Conservation (phyloP, 2,329 filamentous ascomycete species). For the Chaetomium globosum region DNA sequence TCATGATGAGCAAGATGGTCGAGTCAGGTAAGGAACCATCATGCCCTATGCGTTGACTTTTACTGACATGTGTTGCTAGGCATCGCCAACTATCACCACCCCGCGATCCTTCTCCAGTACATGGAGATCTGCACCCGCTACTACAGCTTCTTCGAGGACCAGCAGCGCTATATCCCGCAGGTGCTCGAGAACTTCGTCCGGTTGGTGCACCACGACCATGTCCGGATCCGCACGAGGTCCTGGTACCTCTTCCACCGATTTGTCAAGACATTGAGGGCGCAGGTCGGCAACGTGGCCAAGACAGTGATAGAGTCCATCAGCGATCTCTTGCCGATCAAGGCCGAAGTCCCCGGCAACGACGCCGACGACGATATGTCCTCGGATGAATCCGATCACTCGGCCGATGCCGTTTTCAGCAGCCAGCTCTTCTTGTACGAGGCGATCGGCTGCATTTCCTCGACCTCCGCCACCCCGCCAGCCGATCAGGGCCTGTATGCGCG, state of each 20-base stretch:
- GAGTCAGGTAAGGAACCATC: slow-evolving; percentile 67
- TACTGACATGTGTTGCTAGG: slow-evolving; percentile 51
- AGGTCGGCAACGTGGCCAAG: slow-evolving; percentile 87
- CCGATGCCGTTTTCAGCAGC: slow-evolving; percentile 86
- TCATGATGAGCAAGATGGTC: slow-evolving; percentile 96
- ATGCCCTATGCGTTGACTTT: not conserved
- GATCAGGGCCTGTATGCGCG: slow-evolving; percentile 87
- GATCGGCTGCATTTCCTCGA: slow-evolving; percentile 88
- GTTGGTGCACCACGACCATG: slow-evolving; percentile 83
- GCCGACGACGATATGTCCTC: slow-evolving; percentile 93
- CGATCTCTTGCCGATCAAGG: slow-evolving; percentile 86
- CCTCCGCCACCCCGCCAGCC: slow-evolving; percentile 71
- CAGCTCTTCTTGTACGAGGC: slow-evolving; percentile 95
- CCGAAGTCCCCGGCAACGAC: slow-evolving; percentile 77
- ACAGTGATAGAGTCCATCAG: slow-evolving; percentile 87
- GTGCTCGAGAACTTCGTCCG: slow-evolving; percentile 90
- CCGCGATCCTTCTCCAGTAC: slow-evolving; percentile 90
- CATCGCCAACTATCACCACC: slow-evolving; percentile 82
- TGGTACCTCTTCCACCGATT: slow-evolving; percentile 97
- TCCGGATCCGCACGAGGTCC: slow-evolving; percentile 83
- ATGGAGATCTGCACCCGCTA: slow-evolving; percentile 99
- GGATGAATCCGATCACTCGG: slow-evolving; percentile 84
- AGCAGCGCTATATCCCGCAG: slow-evolving; percentile 77
- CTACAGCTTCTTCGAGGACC: slow-evolving; percentile 85
- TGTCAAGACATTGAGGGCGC: slow-evolving; percentile 80